Percentiles rank a stretch among this genome's conserved stretches.
Evolutionary conservation across 2,329 filamentous ascomycete species (phyloP).

Genomic region (Paecilomyces variotii): DNA sequence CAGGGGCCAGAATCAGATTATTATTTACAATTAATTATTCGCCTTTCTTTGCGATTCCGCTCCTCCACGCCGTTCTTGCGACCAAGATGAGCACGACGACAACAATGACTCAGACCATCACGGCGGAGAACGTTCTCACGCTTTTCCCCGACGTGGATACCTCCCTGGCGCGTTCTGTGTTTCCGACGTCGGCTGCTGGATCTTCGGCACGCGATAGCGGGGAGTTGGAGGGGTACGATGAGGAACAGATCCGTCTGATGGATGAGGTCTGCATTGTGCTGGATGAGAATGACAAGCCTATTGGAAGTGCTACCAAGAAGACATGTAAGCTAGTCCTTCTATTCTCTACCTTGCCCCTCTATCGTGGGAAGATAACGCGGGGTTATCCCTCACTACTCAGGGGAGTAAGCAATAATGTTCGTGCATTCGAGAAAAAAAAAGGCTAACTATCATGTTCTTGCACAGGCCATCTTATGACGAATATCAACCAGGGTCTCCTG

Average conservation of each 20-base stretch:
- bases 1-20: not conserved
- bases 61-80: not conserved
- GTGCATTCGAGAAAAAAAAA: slow-evolving; percentile 1
- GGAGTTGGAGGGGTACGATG: slow-evolving; percentile 85
- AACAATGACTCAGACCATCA: slow-evolving; percentile 56
- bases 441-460: slow-evolving; percentile 7
- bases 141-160: slow-evolving; percentile 79
- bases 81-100: slow-evolving; percentile 39
- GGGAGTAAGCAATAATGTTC: not conserved
- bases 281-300: slow-evolving; percentile 83
- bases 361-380: not conserved
- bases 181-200: slow-evolving; percentile 32
- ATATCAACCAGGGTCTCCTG: slow-evolving; percentile 91
- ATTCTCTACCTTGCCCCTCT: not conserved
- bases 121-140: slow-evolving; percentile 74
- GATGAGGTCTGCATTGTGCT: slow-evolving; percentile 97
- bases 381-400: not conserved
- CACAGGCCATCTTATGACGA: slow-evolving; percentile 92
- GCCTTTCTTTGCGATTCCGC: not conserved
- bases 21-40: not conserved
- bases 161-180: slow-evolving; percentile 45
- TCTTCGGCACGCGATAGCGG: slow-evolving; percentile 45
- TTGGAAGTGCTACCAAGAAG: slow-evolving; percentile 97
- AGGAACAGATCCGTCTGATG: slow-evolving; percentile 96
- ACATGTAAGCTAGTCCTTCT: slow-evolving; percentile 57